Base-by-base conservation (phyloP, 2,329 filamentous ascomycete species). In the Plenodomus biglobosus region DNA sequence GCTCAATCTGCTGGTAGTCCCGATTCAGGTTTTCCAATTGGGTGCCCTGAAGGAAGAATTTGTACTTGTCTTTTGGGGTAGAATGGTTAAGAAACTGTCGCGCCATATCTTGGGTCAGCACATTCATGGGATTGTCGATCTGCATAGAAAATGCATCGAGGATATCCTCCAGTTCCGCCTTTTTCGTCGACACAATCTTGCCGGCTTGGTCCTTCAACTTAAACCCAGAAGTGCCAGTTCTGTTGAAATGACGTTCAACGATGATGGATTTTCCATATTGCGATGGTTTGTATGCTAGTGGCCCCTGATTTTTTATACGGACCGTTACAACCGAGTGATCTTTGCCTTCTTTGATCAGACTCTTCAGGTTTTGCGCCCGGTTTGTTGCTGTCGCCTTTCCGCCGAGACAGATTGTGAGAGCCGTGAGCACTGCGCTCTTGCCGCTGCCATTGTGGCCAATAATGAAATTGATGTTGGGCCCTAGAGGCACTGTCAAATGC, bases 381-480 rank as follows among this genome's bases (percentile, higher is more conserved):
- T 97, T 97, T 3, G 94, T 97, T 15, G 89, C 84, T 45, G 90
- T 90, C 1, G 94, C 92, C 71, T 96, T 97, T 17, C 89, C 92
- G 51, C 94, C 94, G n/a, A 99, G 79, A 65, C 94, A 97, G 27
- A 99, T 80, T 0, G 91, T 96, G 56, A 99, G 83, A 3, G 91
- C 94, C 0, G 94, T 97, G 21, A 99, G 76, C 13, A 97, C 87
- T 2, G 94, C 94, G 70, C 94, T 99, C 76, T 99, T 99, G 30
- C 94, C 94, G 68, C 92, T 97, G 24, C 94, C 94, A 68, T 99
- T 99, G 71, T 96, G 91, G 15, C 94, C 94, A 46, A 96, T 92
- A 53, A 99, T 92, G 73, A 99, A 99, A 73, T 99, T 99, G 71
- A 99, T 95, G 32, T 96, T 77, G 0, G 94, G 94, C 0, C 94